These are phyloP conservation scores for Epichloe typhina DNA, from an alignment of 2,329 filamentous ascomycete genomes.

Conservation along the genomic window DNA sequence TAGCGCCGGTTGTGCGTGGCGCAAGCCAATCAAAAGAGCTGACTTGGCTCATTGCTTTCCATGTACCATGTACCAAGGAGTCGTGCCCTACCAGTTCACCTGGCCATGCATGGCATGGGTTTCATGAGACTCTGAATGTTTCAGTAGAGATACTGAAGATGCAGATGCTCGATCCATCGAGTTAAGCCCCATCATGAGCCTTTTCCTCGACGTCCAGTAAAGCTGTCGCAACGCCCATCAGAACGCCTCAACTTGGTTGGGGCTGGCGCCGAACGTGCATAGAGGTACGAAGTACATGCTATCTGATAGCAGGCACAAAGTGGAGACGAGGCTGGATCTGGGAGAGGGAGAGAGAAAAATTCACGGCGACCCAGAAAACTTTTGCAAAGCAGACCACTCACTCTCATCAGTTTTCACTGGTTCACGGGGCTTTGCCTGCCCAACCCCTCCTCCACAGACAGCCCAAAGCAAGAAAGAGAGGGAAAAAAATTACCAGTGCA, in stretches of 20 bases:
- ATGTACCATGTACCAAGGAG: not conserved
- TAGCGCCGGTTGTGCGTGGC: slow-evolving; percentile 3
- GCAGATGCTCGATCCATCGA: too few relatives aligned
- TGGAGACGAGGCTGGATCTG: slow-evolving; percentile 3
- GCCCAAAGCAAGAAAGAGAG: slow-evolving; percentile 10
- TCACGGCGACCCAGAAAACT: slow-evolving; percentile 11
- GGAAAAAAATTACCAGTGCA: not conserved
- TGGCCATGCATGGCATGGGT: not conserved
- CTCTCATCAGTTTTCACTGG: not conserved
- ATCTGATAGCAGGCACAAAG: slow-evolving; percentile 16
- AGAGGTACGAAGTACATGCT: slow-evolving; percentile 18
- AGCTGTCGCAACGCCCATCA: not conserved
- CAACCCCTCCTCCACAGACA: slow-evolving; percentile 12
- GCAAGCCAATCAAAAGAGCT: slow-evolving; percentile 6
- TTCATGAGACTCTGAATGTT: not conserved
- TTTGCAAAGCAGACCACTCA: slow-evolving; percentile 5
- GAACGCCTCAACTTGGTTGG: not conserved
- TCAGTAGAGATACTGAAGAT: not conserved
- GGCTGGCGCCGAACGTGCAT: not conserved
- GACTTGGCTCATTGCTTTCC: not conserved
- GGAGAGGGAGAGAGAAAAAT: slow-evolving; percentile 11
- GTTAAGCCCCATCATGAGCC: not conserved
- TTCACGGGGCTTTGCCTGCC: slow-evolving; percentile 12
- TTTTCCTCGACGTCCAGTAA: not conserved
- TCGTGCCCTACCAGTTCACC: not conserved